phyloP scores from a whole-genome alignment of 2,329 filamentous ascomycete genomes.

The Penicillium expansum region DNA sequence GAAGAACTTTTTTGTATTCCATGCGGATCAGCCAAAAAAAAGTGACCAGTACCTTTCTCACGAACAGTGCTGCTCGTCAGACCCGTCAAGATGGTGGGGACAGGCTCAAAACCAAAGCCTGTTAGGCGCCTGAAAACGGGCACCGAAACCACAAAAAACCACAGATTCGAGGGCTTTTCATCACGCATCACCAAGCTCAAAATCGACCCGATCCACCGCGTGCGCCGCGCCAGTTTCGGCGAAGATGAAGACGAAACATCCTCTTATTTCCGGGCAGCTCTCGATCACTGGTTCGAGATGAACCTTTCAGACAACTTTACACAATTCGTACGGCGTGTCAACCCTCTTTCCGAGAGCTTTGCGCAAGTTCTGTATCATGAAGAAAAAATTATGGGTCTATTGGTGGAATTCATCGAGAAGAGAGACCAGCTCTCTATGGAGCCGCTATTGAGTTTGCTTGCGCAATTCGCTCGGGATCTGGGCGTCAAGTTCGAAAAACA shows the following conservation, averaged over 20 bases:
- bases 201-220: constrained; percentile 87
- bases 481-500: constrained; percentile 84
- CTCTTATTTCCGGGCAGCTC: constrained; percentile 80
- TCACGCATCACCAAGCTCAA: constrained; percentile 87
- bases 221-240: constrained; percentile 77
- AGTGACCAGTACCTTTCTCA: constrained; percentile 21
- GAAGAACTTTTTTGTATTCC: constrained; percentile 40
- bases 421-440: constrained; percentile 79
- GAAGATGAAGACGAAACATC: constrained; percentile 70
- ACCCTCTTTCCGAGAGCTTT: constrained; percentile 80
- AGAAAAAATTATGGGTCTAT: constrained; percentile 73
- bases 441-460: constrained; percentile 80
- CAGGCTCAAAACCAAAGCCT: constrained; percentile 67
- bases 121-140: constrained; percentile 64
- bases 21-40: constrained; percentile 20
- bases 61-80: constrained; percentile 28
- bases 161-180: constrained; percentile 89
- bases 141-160: constrained; percentile 74
- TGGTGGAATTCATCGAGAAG: constrained; percentile 72
- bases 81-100: constrained; percentile 45
- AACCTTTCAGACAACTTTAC: constrained; percentile 83
- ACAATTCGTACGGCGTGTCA: constrained; percentile 70
- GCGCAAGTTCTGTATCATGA: constrained; percentile 91
- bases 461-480: constrained; percentile 91
- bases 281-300: constrained; percentile 87